Base-by-base conservation (phyloP, 129 eudicot genomes). In the Glebionis coronaria region DNA sequence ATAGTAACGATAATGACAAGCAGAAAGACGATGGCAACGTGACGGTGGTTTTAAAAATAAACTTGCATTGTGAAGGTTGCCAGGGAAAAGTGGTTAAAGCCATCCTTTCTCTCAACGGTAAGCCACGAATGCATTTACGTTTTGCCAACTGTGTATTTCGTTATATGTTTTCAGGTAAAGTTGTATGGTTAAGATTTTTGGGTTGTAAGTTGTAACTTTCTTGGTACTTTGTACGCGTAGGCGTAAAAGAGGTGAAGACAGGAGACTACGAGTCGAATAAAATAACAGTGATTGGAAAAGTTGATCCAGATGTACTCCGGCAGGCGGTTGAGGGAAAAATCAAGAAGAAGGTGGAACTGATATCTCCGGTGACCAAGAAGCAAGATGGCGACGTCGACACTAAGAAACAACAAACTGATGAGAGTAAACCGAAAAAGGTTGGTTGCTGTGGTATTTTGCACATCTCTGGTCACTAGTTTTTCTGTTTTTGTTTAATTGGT, bases 11-110 rank as follows among this genome's bases (percentile, higher is more conserved):
- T 15, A 50, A 50, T 67, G 61, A 29, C 61, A 67, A 67, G 71
- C n/a, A 56, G 25, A 49, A 19, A 29, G 70, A 73, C 18, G 70
- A 21, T 40, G 56, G 45, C 44, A 18, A 12, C 21, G 56, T 23
- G 14, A 63, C n/a, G 18, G 77, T 68, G 38, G 81, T 67, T 49
- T 56, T 79, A 11, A 72, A 79, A 56, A 57, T 76, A 25, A 74
- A 79, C 67, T 45, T 76, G 73, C 79, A 83, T 63, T 83, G 88
- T 29, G 49, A 79, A 52, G n/a, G 84, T 14, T 83, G 88, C 7
- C 76, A 73, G 2, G 7, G n/a, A 9, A 72, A 75, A 68, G 46
- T 76, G 62, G 45, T 42, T 13, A 79, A 68, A 72, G 38, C 46
- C 15, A 65, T 71, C 20, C 69, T 54, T 14, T 55, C 72, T 16